Base-by-base conservation (phyloP, 345 rosid genomes). In the Kernera saxatilis region DNA sequence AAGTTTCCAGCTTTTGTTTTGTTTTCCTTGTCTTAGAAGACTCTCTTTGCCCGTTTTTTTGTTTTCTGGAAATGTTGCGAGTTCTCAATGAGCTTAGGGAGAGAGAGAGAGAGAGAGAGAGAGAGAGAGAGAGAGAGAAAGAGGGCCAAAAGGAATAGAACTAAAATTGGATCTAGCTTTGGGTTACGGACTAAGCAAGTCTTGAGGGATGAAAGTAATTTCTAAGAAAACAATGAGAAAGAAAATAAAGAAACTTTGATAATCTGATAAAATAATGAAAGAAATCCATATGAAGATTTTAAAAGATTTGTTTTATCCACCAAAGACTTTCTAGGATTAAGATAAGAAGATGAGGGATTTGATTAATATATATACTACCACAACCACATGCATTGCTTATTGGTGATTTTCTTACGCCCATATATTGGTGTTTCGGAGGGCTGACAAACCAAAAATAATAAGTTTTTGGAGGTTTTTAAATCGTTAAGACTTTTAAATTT, bases 221-320 rank as follows among this genome's bases (percentile, higher is more conserved):
- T 13, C 0, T 29, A 39, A 66, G 36, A 12, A 29, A 67, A 65
- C 52, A 46, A 65, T 10, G 45, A 65, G 45, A 65, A 26, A 46
- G 8, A 30, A 27, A 23, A 46, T 61, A 54, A 45, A 64, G n/a
- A 74, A 56, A 39, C 61, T 57, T 66, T 66, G 29, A 11, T 27
- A 39, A 29, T 66, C 30, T n/a, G 15, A 58, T 37, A 57, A 49
- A 74, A 39, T 49, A 74, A 37, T 73, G 62, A 23, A 74, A 39
- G 60, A 73, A 73, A 66, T 66, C 77, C 66, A 46, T 12, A 66
- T 3, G 67, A 49, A 58, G 72, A 74, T 58, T 74, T 74, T 73
- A 56, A 36, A 10, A 29, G 72, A 66, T 57, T 73, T 73, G 72
- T 66, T 73, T 73, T 56, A n/a, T 50, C 18, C 35, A 56, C 41